Percentiles rank a stretch among this genome's conserved stretches.
These are phyloP conservation scores for Urochloa ruziziensis DNA, from an alignment of 176 grass and related monocot species.

Conservation along the genomic window DNA sequence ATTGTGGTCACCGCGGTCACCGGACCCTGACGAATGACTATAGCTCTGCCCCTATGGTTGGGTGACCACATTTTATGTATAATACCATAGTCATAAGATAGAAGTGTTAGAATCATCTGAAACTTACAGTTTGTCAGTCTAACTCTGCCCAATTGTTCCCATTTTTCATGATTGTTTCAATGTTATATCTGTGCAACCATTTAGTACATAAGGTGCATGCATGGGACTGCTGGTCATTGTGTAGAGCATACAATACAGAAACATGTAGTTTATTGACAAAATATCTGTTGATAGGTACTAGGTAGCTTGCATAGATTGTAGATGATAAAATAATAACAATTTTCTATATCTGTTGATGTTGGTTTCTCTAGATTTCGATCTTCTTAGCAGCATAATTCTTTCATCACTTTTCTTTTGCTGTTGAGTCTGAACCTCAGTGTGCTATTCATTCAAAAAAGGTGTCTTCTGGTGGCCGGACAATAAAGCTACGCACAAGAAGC, in stretches of 20 bases:
- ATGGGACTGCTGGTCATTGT: not conserved
- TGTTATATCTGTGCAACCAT: not conserved
- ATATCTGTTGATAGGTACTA: not conserved
- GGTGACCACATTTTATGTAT: not conserved
- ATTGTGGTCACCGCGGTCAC: too few relatives aligned
- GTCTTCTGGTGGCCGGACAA: slow-evolving; percentile 77
- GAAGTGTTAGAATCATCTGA: slow-evolving; percentile 20
- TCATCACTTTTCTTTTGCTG: not conserved
- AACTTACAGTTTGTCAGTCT: not conserved
- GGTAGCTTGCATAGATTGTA: not conserved
- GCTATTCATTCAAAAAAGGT: slow-evolving; percentile 60
- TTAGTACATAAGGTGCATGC: slow-evolving; percentile 4
- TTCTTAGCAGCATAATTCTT: not conserved
- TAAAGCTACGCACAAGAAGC: slow-evolving; percentile 74
- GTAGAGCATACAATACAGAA: not conserved
- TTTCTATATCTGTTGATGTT: not conserved
- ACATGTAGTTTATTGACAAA: not conserved
- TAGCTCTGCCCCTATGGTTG: too few relatives aligned
- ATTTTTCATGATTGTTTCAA: not conserved
- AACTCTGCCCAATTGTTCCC: not conserved
- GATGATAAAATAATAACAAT: not conserved
- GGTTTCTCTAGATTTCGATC: not conserved
- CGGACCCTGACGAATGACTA: too few relatives aligned
- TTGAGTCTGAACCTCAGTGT: slow-evolving; percentile 27
- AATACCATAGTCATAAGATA: not conserved